A percentile compares a stretch with the other conserved stretches of the same genome.
Evolutionary conservation across 116 monocot genomes (phyloP).

Genomic region (Posidonia oceanica): DNA sequence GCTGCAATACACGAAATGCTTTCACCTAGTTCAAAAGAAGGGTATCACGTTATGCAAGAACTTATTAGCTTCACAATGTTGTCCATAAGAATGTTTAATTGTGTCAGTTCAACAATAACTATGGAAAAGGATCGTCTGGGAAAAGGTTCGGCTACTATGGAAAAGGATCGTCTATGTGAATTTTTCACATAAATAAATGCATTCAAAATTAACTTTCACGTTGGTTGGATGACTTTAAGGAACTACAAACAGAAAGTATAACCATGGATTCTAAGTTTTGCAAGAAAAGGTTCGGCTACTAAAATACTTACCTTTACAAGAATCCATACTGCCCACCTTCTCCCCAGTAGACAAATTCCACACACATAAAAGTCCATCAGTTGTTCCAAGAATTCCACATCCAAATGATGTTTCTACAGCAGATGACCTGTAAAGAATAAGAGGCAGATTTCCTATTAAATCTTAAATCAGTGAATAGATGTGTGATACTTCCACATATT

Average conservation of each 20-base stretch:
- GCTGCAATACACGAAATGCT: conserved; percentile 41
- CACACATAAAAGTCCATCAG: conserved; percentile 53
- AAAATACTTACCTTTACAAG: conserved; percentile 22
- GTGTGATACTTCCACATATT: background rate
- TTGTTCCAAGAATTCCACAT: conserved; percentile 51
- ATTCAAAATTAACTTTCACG: background rate
- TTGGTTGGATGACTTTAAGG: background rate
- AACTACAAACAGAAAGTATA: background rate
- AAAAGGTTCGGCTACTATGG: background rate
- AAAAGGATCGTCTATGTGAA: background rate
- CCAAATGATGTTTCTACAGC: conserved; percentile 29
- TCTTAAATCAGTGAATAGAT: background rate
- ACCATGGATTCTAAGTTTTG: too few species aligned
- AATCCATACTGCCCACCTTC: conserved; percentile 25
- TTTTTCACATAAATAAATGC: background rate
- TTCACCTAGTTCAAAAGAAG: conserved; percentile 32
- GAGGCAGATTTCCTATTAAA: background rate
- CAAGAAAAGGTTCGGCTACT: too few species aligned
- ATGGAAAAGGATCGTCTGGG: too few species aligned
- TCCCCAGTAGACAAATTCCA: conserved; percentile 64
- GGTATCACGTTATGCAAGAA: background rate
- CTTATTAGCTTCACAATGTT: background rate
- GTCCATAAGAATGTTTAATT: background rate
- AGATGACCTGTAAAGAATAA: conserved; percentile 31
- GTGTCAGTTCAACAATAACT: background rate